phyloP scores from a whole-genome alignment of 2,329 filamentous ascomycete genomes.

The Trichoderma atrobrunneum region DNA sequence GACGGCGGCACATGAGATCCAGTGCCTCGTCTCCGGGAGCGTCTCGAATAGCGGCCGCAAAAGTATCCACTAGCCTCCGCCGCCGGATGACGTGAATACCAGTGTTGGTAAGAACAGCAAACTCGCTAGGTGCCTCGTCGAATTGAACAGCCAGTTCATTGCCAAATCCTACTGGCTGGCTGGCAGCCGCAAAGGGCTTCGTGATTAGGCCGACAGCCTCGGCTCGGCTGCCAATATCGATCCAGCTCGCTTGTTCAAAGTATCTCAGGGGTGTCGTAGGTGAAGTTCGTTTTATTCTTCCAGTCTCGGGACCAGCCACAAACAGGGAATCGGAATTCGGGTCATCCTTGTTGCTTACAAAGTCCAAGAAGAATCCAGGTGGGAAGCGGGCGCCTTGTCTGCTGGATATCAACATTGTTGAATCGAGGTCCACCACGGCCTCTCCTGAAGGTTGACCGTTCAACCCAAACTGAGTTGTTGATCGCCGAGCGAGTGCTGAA shows the following conservation, averaged over 20 bases:
- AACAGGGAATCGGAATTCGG: constrained; percentile 69
- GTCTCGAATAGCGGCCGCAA: constrained; percentile 75
- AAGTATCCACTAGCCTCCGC: constrained; percentile 84
- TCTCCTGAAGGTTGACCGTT: constrained; percentile 34
- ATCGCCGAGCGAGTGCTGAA: constrained; percentile 30
- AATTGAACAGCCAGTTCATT: constrained; percentile 98
- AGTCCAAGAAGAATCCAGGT: constrained; percentile 88
- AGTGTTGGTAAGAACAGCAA: constrained; percentile 87
- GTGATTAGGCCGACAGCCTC: constrained; percentile 79
- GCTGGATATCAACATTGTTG: constrained; percentile 48
- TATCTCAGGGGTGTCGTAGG: constrained; percentile 57
- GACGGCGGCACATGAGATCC: constrained; percentile 76
- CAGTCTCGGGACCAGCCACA: constrained; percentile 82
- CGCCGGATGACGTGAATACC: constrained; percentile 85
- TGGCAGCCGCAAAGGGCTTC: constrained; percentile 66
- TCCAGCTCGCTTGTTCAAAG: constrained; percentile 76
- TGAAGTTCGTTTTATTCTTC: constrained; percentile 67
- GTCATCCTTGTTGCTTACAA: constrained; percentile 64
- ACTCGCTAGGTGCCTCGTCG: constrained; percentile 75
- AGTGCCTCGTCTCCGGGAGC: constrained; percentile 74
- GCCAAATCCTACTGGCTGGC: constrained; percentile 74
- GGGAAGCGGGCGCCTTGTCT: constrained; percentile 63
- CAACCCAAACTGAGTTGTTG: constrained; percentile 27
- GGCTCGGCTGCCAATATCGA: constrained; percentile 69
- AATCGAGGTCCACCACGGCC: constrained; percentile 46